Evolutionary conservation across 2,329 filamentous ascomycete species (phyloP), one percentile per base, ranked within the genome.

Genomic region (Sporothrix curviconia): DNA sequence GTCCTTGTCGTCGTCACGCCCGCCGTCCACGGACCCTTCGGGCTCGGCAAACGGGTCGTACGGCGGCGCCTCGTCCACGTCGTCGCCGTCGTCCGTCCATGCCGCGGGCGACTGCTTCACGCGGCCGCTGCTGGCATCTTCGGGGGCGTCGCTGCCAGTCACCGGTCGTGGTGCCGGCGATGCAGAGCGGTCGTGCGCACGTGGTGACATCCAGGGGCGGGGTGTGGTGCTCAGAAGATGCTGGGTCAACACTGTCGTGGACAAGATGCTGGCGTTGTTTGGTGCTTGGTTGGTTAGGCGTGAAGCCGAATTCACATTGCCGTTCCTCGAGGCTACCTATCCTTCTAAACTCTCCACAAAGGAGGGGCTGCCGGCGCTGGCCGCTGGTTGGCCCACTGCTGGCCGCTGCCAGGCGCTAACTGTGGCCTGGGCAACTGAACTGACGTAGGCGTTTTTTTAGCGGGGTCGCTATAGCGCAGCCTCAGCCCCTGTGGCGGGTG

Each of bases 21-120:
- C 11, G n/a, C n/a, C 34, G 3, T 56, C 44, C 7, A 15, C 32
- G 3, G 51, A 46, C 12, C 50, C 39, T 30, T 57, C 55, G 19
- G 53, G 55, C 8, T 63, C 60, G 28, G 42, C 40, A 44, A 56
- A 58, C 11, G 56, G 58, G 25, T 60, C 58, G 14, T 52, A 58
- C 36, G 49, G 17, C 15, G 34, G 14, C 5, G 12, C 15, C 17
- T 42, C 24, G 22, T 15, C 36, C 24, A 43, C 32, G 39, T 19
- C 40, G 28, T 44, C 28, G 30, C 8, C 25, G 42, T 43, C 9
- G 7, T 14, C 3, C 22, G 17, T 24, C 25, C 30, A 14, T 40
- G 14, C 12, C 15, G 24, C 15, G 2, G 22, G 25, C n/a, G 9
- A 6, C 17, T 39, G 3, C 15, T 15, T 34, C 22, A n/a, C n/a